Conservation (phyloP, 2,329 filamentous ascomycete genomes). For the Didymellaceae sp. region DNA sequence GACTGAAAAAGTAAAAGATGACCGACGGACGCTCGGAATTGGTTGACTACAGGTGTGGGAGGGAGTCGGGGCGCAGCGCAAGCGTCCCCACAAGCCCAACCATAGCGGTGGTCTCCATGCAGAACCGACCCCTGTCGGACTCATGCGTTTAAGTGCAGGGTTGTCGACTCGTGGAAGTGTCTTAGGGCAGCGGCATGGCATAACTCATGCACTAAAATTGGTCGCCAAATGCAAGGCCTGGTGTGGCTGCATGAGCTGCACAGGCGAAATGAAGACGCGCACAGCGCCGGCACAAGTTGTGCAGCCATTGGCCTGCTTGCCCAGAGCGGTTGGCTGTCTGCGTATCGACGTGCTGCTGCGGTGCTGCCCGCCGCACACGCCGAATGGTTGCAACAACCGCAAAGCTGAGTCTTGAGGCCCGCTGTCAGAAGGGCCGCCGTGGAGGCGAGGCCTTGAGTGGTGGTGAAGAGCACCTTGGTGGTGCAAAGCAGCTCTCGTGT, state of each 20-base stretch:
- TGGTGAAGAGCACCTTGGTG: constrained; percentile 9
- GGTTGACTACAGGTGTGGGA: constrained; percentile 40
- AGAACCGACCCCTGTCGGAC: constrained; percentile 41
- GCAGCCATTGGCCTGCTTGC: constrained; percentile 25
- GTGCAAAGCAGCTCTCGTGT: constrained; percentile 32
- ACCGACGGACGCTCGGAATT: constrained; percentile 49
- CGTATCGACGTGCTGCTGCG: constrained; percentile 27
- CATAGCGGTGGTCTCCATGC: constrained; percentile 40
- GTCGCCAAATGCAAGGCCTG: constrained; percentile 41
- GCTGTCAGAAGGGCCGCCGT: constrained; percentile 21
- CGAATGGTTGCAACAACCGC: constrained; percentile 24
- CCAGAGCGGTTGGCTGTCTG: constrained; percentile 15
- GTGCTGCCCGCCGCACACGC: constrained; percentile 26
- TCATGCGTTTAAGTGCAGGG: constrained; percentile 45
- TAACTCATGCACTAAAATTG: constrained; percentile 45
- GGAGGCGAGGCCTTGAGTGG: constrained; percentile 16
- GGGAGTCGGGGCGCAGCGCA: constrained; percentile 47
- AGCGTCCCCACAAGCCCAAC: constrained; percentile 46
- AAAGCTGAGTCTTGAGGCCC: constrained; percentile 18
- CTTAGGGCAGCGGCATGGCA: constrained; percentile 48
- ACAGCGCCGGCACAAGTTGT: constrained; percentile 35
- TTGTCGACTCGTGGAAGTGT: constrained; percentile 43
- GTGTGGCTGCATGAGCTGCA: constrained; percentile 39
- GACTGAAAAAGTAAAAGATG: constrained; percentile 53
- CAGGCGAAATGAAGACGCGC: constrained; percentile 47